These are phyloP conservation scores for Pelargonium citronellum DNA, from an alignment of 441 rosid genomes.

Conservation along the genomic window DNA sequence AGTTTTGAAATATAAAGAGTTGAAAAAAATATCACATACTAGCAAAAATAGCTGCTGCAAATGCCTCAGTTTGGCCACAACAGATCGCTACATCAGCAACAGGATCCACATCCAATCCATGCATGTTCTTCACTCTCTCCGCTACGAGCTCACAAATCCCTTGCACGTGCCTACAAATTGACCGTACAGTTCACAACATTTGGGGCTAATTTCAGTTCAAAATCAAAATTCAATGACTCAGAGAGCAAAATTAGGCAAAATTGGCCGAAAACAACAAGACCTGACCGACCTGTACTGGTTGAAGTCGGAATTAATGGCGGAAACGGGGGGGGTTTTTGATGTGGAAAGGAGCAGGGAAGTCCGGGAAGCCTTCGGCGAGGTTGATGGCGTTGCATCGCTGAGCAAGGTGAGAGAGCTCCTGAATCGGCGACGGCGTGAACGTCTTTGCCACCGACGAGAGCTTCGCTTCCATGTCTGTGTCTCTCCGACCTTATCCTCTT, in stretches of 20 bases:
- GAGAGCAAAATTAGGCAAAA: neutral
- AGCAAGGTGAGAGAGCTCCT: conserved; percentile 49
- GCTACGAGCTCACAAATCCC: conserved; percentile 58
- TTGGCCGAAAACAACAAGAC: neutral
- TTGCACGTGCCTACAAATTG: conserved; percentile 44
- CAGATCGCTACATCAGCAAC: conserved; percentile 47
- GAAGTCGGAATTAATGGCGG: conserved; percentile 50
- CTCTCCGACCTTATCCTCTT: no score
- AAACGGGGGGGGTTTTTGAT: conserved; percentile 47
- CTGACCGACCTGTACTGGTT: conserved; percentile 54
- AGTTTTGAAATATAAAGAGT: no score
- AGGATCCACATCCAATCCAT: conserved; percentile 44
- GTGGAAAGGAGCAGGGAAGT: conserved; percentile 45
- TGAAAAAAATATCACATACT: conserved; percentile 24
- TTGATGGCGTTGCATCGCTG: conserved; percentile 46
- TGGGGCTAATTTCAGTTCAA: neutral
- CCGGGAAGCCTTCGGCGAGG: conserved; percentile 63
- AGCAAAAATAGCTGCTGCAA: conserved; percentile 49
- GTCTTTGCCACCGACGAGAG: conserved; percentile 42
- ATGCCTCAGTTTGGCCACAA: conserved; percentile 66
- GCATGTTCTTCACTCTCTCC: conserved; percentile 28
- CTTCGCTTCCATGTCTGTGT: conserved; percentile 22
- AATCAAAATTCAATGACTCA: neutral
- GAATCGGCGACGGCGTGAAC: conserved; percentile 46
- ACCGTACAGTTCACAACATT: neutral